Conservation (phyloP, 257 asterid species). For the Jasminum sambac region DNA sequence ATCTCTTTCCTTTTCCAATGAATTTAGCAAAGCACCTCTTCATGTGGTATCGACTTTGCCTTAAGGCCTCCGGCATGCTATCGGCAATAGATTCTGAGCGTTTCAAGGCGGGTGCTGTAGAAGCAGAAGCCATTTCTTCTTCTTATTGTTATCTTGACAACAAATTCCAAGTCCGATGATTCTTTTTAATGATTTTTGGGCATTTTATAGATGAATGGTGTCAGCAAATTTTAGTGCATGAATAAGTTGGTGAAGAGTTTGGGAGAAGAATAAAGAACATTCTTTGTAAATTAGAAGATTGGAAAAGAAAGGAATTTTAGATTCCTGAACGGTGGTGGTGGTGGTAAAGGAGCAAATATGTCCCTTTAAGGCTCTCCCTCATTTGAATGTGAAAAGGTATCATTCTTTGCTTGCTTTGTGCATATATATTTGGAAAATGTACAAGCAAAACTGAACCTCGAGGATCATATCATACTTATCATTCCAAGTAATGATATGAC, state of each 20-base stretch:
- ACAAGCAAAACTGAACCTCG: too few species aligned
- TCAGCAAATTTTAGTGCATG: conserved; percentile 1
- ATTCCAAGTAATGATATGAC: too few species aligned
- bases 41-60: conserved; percentile 90
- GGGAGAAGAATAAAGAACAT: conserved; percentile 41
- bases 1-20: conserved; percentile 63
- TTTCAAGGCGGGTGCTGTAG: conserved; percentile 47
- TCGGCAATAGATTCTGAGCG: conserved; percentile 70
- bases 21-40: conserved; percentile 81
- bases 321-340: conserved; percentile 11
- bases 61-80: conserved; percentile 88
- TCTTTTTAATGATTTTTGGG: conserved; percentile 13
- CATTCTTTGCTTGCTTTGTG: conserved; percentile 46
- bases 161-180: conserved; percentile 12
- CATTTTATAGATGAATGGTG: conserved; percentile 45
- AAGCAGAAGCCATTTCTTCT: conserved; percentile 42
- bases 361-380: neutral
- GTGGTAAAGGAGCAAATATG: conserved; percentile 24
- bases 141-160: conserved; percentile 8
- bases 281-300: conserved; percentile 29
- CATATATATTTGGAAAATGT: too few species aligned
- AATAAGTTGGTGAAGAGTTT: conserved; percentile 17
- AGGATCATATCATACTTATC: too few species aligned
- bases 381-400: conserved; percentile 43
- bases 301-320: conserved; percentile 53